Evolutionary conservation across 2,329 filamentous ascomycete genomes (phyloP).

Genomic region (Calcarisporium arbuscula): DNA sequence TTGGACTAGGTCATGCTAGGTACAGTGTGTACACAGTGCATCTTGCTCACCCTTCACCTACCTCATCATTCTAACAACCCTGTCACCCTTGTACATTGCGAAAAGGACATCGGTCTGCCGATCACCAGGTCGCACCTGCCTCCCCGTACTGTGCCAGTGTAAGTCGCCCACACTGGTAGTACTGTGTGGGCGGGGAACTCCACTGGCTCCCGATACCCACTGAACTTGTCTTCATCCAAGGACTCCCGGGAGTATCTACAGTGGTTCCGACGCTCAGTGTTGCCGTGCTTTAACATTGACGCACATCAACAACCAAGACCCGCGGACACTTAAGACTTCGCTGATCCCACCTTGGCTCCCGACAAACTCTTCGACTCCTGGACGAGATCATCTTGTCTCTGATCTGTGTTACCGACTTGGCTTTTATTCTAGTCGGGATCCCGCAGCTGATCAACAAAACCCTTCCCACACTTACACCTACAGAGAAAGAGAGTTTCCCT

Average conservation of each 20-base stretch:
- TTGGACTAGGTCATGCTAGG: no score
- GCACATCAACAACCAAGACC: no score
- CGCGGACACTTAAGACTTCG: conserved; percentile 51
- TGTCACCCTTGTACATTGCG: conserved; percentile 38
- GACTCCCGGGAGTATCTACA: no score
- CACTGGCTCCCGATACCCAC: conserved; percentile 33
- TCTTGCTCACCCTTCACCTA: no score
- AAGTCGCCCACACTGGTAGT: conserved; percentile 24
- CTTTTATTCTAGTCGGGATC: conserved; percentile 38
- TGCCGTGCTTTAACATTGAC: no score
- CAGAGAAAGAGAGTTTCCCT: no score
- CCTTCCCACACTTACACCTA: no score
- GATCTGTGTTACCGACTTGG: conserved; percentile 39
- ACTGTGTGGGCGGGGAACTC: conserved; percentile 25
- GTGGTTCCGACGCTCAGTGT: no score
- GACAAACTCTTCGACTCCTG: conserved; percentile 26
- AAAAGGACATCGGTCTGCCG: conserved; percentile 48
- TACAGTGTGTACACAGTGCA: no score
- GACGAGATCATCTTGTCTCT: conserved; percentile 30
- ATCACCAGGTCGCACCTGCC: conserved; percentile 34
- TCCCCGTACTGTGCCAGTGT: no score
- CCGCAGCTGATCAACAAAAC: conserved; percentile 47
- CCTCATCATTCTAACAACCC: conserved; percentile 38
- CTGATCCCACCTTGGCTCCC: conserved; percentile 45
- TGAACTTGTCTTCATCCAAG: no score